Evolutionary conservation across 1,139 yeast species (phyloP).

Genomic region (Taphrina deformans): DNA sequence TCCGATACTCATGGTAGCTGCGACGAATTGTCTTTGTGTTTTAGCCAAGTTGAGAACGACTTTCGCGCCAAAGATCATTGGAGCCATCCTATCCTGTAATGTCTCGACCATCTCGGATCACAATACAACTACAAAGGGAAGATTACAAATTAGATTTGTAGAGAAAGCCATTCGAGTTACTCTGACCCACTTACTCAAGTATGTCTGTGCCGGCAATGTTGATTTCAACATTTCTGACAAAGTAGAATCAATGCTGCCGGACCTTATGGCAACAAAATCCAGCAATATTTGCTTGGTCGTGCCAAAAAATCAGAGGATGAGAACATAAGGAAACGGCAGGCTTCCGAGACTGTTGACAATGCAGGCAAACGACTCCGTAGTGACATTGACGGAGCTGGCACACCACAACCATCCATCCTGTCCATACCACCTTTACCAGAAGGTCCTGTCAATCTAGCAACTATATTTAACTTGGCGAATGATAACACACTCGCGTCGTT

Average conservation of each 20-base stretch:
- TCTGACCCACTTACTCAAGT: constrained; percentile 43
- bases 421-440: constrained; percentile 35
- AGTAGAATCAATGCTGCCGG: constrained; percentile 29
- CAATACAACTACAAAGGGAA: constrained; percentile 41
- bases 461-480: constrained; percentile 29
- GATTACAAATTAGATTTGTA: constrained; percentile 44
- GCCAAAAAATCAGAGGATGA: constrained; percentile 15
- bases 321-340: constrained; percentile 2
- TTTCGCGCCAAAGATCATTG: constrained; percentile 44
- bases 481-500: constrained; percentile 56
- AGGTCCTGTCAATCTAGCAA: constrained; percentile 34
- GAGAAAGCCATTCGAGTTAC: constrained; percentile 47
- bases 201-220: not conserved
- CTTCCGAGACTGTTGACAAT: constrained; percentile 7
- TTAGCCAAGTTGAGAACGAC: constrained; percentile 46
- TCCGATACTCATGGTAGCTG: constrained; percentile 44
- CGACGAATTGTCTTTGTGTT: constrained; percentile 46
- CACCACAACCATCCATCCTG: constrained; percentile 23
- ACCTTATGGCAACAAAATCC: constrained; percentile 21
- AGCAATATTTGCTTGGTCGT: constrained; percentile 16
- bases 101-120: constrained; percentile 40
- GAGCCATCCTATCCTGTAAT: constrained; percentile 46
- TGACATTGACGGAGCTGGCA: constrained; percentile 28
- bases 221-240: not conserved
- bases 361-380: constrained; percentile 9